These are phyloP conservation scores for Rhytidiadelphus loreus DNA, from an alignment of 225 moss, liverwort and hornwort genomes.

Conservation along the genomic window DNA sequence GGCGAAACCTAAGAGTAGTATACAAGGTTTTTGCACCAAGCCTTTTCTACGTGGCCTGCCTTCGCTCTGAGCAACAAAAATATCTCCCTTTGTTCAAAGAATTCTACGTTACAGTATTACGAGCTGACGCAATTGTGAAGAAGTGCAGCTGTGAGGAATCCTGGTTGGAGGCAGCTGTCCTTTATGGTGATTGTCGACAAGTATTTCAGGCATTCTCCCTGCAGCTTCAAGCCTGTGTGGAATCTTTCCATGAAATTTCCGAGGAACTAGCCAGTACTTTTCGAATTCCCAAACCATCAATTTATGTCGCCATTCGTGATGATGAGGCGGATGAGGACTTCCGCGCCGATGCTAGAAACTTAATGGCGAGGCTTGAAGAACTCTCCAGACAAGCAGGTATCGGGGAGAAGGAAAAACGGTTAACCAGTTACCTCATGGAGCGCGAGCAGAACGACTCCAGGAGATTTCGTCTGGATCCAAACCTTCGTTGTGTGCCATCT, in stretches of 20 bases:
- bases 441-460: background rate
- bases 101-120: background rate
- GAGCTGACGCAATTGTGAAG: background rate
- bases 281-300: background rate
- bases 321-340: background rate
- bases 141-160: background rate
- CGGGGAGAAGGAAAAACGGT: background rate
- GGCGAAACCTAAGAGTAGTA: background rate
- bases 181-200: background rate
- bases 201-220: background rate
- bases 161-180: background rate
- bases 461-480: background rate
- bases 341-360: background rate
- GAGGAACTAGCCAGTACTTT: background rate
- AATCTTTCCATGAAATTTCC: background rate
- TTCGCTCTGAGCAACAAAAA: background rate
- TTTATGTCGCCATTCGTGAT: background rate
- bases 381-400: background rate
- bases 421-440: background rate
- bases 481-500: no score
- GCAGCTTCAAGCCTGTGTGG: background rate
- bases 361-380: background rate
- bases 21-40: background rate
- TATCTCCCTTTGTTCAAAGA: background rate
- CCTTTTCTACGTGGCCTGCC: background rate